Percentiles rank a stretch among this genome's conserved stretches.
These are phyloP conservation scores for Suillus variegatus DNA, from an alignment of 768 basidiomycete species.

Conservation along the genomic window DNA sequence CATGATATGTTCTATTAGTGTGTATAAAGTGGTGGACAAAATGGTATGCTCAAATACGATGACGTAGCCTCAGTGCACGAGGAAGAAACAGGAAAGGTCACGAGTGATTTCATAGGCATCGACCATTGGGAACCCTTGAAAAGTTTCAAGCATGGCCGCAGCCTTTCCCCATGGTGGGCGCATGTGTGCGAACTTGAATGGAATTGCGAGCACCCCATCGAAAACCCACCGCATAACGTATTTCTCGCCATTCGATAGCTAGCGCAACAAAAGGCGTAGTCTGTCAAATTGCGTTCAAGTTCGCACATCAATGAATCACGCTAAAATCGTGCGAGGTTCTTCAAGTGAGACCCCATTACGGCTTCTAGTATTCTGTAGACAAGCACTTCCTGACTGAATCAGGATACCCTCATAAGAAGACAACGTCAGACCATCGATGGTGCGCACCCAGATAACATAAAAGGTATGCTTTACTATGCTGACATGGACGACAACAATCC, in stretches of 20 bases:
- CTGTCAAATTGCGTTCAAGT: not conserved
- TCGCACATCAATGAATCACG: not conserved
- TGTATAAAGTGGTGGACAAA: not conserved
- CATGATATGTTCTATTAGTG: not conserved
- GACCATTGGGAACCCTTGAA: not conserved
- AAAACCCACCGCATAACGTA: not conserved
- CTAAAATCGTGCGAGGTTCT: not conserved
- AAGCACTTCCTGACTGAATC: not conserved
- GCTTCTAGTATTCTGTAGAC: not conserved
- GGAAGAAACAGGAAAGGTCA: not conserved
- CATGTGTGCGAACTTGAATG: not conserved
- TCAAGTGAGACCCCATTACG: not conserved
- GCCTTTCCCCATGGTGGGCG: not conserved
- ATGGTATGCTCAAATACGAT: not conserved
- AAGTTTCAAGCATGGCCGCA: not conserved
- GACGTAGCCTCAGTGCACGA: not conserved
- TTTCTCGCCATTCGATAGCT: not conserved
- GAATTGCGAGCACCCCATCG: not conserved
- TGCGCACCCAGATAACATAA: not conserved
- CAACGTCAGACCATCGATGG: not conserved
- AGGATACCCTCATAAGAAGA: not conserved
- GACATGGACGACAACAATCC: constrained; percentile 46
- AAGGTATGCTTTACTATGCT: constrained; percentile 9
- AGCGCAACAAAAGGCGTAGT: not conserved
- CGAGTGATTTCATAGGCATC: not conserved